Conservation (phyloP, 768 basidiomycete species). For the Cantharellus anzutake region DNA sequence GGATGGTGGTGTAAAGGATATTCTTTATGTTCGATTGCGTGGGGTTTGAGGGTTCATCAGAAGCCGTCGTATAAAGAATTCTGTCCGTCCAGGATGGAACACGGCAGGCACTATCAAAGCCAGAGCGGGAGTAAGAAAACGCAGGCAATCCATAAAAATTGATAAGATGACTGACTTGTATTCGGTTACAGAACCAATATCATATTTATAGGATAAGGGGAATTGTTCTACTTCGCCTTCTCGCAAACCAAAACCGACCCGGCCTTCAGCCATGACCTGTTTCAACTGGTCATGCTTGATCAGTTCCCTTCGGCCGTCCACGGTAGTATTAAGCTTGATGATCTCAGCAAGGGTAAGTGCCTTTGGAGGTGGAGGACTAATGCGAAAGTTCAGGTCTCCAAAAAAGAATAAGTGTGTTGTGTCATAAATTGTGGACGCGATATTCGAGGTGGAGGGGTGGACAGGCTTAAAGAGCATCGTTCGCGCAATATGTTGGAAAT, state of each 20-base stretch:
- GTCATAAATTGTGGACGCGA: slow-evolving; percentile 39
- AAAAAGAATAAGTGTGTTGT: slow-evolving; percentile 86
- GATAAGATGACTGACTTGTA: slow-evolving; percentile 37
- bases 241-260: slow-evolving; percentile 47
- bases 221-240: slow-evolving; percentile 84
- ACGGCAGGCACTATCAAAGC: slow-evolving; percentile 34
- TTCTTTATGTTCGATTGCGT: slow-evolving; percentile 38
- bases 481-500: slow-evolving; percentile 67
- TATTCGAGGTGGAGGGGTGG: slow-evolving; percentile 19
- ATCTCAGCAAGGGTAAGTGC: slow-evolving; percentile 13
- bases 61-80: slow-evolving; percentile 63
- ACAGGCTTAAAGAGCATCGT: slow-evolving; percentile 57
- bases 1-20: slow-evolving; percentile 59
- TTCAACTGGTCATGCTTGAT: slow-evolving; percentile 59
- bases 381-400: slow-evolving; percentile 85
- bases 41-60: slow-evolving; percentile 32
- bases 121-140: not conserved
- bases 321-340: slow-evolving; percentile 26
- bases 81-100: slow-evolving; percentile 88
- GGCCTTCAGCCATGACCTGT: slow-evolving; percentile 41
- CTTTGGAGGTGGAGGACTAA: slow-evolving; percentile 19
- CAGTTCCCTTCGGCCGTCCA: slow-evolving; percentile 35
- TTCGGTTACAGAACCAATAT: slow-evolving; percentile 60
- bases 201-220: slow-evolving; percentile 83
- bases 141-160: not conserved